These are phyloP conservation scores for Passiflora organensis DNA, from an alignment of 345 rosid genomes.

Conservation along the genomic window DNA sequence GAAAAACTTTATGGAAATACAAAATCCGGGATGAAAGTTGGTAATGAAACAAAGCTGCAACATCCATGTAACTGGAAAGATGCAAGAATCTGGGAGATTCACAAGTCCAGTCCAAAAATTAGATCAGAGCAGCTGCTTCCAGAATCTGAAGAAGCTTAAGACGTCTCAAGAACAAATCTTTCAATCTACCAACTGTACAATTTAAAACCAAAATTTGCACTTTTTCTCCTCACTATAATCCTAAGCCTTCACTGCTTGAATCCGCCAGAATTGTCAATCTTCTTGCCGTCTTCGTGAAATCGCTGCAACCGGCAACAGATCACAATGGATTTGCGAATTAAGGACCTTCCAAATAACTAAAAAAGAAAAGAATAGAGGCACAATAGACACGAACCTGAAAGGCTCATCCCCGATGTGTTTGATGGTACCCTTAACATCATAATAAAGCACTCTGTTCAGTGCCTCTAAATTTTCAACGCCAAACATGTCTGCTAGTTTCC, in stretches of 20 bases:
- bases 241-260: conserved; percentile 45
- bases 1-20: background rate
- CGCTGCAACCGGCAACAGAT: conserved; percentile 29
- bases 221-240: conserved; percentile 27
- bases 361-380: background rate
- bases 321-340: background rate
- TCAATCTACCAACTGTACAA: conserved; percentile 41
- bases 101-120: conserved; percentile 12
- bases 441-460: conserved; percentile 34
- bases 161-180: conserved; percentile 18
- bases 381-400: conserved; percentile 31
- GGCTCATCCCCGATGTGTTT: conserved; percentile 46
- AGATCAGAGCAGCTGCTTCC: conserved; percentile 12
- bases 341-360: background rate
- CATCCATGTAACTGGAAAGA: conserved; percentile 3
- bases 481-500: conserved; percentile 47
- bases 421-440: conserved; percentile 34
- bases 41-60: conserved; percentile 3
- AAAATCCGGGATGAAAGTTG: background rate
- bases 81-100: conserved; percentile 14
- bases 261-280: conserved; percentile 50
- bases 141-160: conserved; percentile 18
- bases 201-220: conserved; percentile 21
- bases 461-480: conserved; percentile 33
- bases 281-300: conserved; percentile 43